These are phyloP conservation scores for Teratosphaeria pseudoeucalypti DNA, from an alignment of 2,329 filamentous ascomycete species.

Conservation along the genomic window DNA sequence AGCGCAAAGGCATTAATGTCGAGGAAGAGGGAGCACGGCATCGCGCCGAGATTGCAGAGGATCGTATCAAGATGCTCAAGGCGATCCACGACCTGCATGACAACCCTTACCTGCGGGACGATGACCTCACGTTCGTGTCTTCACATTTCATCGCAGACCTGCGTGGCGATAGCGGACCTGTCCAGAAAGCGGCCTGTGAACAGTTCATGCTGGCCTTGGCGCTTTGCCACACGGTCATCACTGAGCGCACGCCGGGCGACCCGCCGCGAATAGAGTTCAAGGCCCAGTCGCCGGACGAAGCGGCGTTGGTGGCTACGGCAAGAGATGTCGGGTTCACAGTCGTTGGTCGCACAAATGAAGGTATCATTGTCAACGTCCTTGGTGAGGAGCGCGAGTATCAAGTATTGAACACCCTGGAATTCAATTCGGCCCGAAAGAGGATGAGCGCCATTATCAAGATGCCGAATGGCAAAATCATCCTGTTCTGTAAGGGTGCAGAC, in stretches of 20 bases:
- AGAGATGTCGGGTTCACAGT: slow-evolving; percentile 94
- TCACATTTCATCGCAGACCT: slow-evolving; percentile 82
- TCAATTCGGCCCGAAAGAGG: slow-evolving; percentile 90
- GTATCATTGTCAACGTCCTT: slow-evolving; percentile 75
- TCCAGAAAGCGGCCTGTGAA: slow-evolving; percentile 68
- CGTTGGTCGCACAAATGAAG: slow-evolving; percentile 66
- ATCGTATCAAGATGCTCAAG: slow-evolving; percentile 61
- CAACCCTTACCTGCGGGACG: slow-evolving; percentile 84
- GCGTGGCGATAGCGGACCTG: slow-evolving; percentile 61
- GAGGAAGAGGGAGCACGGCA: slow-evolving; percentile 67
- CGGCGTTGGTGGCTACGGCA: slow-evolving; percentile 85
- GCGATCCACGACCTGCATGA: slow-evolving; percentile 67
- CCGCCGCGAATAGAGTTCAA: slow-evolving; percentile 88
- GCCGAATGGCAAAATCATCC: slow-evolving; percentile 77
- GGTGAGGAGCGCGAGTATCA: slow-evolving; percentile 77
- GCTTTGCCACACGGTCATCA: slow-evolving; percentile 93
- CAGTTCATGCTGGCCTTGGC: slow-evolving; percentile 92
- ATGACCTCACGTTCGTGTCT: slow-evolving; percentile 83
- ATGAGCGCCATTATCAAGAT: slow-evolving; percentile 97
- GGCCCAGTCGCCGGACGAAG: slow-evolving; percentile 93
- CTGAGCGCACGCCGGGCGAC: slow-evolving; percentile 81
- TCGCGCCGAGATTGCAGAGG: slow-evolving; percentile 65
- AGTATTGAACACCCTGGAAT: slow-evolving; percentile 90
- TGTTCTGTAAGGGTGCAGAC: slow-evolving; percentile 96
- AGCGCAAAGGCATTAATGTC: slow-evolving; percentile 75